These are phyloP conservation scores for Avena atlantica DNA, from an alignment of 176 grass and related monocot species.

Conservation along the genomic window DNA sequence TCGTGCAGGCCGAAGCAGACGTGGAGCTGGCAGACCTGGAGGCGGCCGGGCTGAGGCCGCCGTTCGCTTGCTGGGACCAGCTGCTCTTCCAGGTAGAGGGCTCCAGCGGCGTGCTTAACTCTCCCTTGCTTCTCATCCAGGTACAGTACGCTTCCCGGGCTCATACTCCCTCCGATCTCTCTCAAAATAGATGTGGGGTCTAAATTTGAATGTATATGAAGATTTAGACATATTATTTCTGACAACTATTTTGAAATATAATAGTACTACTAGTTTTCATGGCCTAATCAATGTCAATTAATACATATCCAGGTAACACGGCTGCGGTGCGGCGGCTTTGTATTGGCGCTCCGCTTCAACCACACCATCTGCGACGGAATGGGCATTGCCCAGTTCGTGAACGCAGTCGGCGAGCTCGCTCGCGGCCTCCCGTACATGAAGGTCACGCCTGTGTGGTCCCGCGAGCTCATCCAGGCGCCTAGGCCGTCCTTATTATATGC, in stretches of 20 bases:
- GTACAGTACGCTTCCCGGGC: too few relatives aligned
- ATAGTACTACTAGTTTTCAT: too few relatives aligned
- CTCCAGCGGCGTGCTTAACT: neutral
- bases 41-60: neutral
- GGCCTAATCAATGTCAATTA: too few relatives aligned
- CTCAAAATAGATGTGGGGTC: too few relatives aligned
- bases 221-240: too few relatives aligned
- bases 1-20: slow-evolving; percentile 60
- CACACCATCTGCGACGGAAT: slow-evolving; percentile 56
- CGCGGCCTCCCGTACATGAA: neutral
- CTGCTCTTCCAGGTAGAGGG: slow-evolving; percentile 35
- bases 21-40: slow-evolving; percentile 34
- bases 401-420: neutral
- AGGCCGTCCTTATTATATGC: neutral
- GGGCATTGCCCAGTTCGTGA: slow-evolving; percentile 49
- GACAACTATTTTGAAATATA: too few relatives aligned
- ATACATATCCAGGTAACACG: slow-evolving; percentile 52
- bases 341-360: slow-evolving; percentile 35
- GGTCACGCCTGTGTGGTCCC: slow-evolving; percentile 26
- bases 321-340: slow-evolving; percentile 60
- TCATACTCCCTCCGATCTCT: too few relatives aligned
- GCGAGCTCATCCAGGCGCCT: slow-evolving; percentile 44
- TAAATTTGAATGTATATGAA: too few relatives aligned
- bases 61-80: slow-evolving; percentile 49
- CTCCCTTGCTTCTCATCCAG: slow-evolving; percentile 35